Conservation (phyloP, 2,329 filamentous ascomycete species). For the Phyllosticta citrichinensis region DNA sequence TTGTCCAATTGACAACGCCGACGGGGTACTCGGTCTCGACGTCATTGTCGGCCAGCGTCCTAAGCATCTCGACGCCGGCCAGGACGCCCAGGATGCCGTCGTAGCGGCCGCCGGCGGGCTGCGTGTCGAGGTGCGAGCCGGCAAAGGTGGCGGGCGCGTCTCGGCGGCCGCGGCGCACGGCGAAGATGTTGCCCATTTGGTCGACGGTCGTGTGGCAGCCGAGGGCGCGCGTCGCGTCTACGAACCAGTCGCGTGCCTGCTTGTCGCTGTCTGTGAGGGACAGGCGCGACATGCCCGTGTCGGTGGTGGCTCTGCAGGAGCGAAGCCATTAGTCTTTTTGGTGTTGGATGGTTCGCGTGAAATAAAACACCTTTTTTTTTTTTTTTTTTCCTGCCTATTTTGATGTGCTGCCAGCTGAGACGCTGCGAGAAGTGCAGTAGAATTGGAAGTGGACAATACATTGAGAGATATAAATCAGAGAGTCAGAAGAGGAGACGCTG, state of each 20-base stretch:
- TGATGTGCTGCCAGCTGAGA: no score
- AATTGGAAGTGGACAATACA: neutral
- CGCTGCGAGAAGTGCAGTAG: neutral
- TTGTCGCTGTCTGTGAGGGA: conserved; percentile 63
- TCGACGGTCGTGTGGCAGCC: conserved; percentile 62
- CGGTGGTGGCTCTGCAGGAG: conserved; percentile 39
- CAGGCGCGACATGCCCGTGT: conserved; percentile 70
- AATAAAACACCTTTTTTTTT: no score
- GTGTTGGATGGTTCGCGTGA: neutral
- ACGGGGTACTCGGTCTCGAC: conserved; percentile 61
- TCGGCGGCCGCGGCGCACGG: conserved; percentile 53
- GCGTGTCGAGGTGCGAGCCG: conserved; percentile 54
- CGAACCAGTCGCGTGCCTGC: conserved; percentile 65
- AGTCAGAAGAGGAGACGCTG: neutral
- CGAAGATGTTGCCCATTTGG: conserved; percentile 73
- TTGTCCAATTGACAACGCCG: conserved; percentile 71
- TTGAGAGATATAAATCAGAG: neutral
- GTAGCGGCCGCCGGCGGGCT: conserved; percentile 55
- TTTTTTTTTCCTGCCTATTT: no score
- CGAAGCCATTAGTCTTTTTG: neutral
- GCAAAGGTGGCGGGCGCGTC: conserved; percentile 56
- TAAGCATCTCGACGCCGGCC: conserved; percentile 63
- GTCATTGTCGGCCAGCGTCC: conserved; percentile 54
- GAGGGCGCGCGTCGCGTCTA: conserved; percentile 49
- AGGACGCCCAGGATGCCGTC: conserved; percentile 69